phyloP scores from a whole-genome alignment of 768 basidiomycete genomes.

The Hebeloma cylindrosporum region DNA sequence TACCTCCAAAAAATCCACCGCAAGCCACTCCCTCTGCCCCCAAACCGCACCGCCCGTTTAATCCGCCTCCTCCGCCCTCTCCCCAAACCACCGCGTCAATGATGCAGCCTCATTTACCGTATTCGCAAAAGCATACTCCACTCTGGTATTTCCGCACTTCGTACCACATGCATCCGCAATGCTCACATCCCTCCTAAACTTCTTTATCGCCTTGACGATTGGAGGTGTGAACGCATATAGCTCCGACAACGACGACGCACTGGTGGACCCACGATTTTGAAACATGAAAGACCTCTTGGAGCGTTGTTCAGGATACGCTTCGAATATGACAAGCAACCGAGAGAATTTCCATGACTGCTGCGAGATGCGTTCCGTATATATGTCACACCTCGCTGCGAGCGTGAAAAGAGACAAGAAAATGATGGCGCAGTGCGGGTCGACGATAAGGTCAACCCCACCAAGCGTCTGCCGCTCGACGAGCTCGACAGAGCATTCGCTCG shows the following conservation, averaged over 20 bases:
- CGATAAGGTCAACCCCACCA: conserved; percentile 60
- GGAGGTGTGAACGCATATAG: conserved; percentile 62
- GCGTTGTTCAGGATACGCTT: conserved; percentile 56
- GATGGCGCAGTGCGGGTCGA: conserved; percentile 62
- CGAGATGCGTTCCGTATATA: conserved; percentile 44
- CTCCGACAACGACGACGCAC: conserved; percentile 6
- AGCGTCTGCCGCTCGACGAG: conserved; percentile 67
- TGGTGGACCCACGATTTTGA: conserved; percentile 2
- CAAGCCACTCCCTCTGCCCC: conserved; percentile 65
- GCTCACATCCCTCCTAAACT: conserved; percentile 58
- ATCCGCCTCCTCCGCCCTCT: conserved; percentile 50
- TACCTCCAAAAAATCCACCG: conserved; percentile 56
- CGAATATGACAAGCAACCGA: conserved; percentile 59
- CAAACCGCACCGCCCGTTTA: conserved; percentile 46
- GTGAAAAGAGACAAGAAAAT: conserved; percentile 47
- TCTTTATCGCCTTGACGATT: conserved; percentile 67
- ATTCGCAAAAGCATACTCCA: conserved; percentile 65
- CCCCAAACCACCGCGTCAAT: conserved; percentile 56
- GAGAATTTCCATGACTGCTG: conserved; percentile 63
- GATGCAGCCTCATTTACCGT: conserved; percentile 56
- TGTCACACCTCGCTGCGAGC: conserved; percentile 50
- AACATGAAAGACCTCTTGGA: conserved; percentile 28
- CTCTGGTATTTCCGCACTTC: conserved; percentile 41
- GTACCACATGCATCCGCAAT: conserved; percentile 61
- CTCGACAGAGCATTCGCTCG: conserved; percentile 45